Conservation (phyloP, 1,139 yeast species). For the Lodderomyces metapsilosis region DNA sequence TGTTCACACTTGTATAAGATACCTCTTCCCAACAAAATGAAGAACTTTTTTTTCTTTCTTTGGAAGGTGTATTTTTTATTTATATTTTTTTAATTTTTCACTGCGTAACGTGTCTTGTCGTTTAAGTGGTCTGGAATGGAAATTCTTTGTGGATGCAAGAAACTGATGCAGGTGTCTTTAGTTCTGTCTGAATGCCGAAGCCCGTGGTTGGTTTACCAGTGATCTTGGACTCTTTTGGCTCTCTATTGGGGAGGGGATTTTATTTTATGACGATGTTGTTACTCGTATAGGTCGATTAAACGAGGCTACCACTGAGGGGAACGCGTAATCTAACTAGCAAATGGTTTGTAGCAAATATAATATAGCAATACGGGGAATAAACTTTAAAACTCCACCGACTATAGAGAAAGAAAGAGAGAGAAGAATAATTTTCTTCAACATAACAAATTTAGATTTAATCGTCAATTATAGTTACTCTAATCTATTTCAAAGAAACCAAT, state of each 20-base stretch:
- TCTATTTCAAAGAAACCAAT: slow-evolving; percentile 81
- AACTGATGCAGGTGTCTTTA: too few species aligned
- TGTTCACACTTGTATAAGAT: too few species aligned
- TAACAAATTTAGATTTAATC: neutral
- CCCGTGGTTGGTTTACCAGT: too few species aligned
- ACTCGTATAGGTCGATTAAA: neutral
- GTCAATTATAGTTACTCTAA: too few species aligned
- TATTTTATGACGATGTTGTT: too few species aligned
- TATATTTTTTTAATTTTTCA: neutral
- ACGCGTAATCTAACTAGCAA: neutral
- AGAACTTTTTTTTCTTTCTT: neutral
- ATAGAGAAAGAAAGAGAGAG: neutral
- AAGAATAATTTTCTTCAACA: neutral
- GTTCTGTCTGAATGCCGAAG: too few species aligned
- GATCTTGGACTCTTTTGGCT: too few species aligned
- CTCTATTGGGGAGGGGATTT: too few species aligned
- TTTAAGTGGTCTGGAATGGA: too few species aligned
- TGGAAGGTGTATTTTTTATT: neutral
- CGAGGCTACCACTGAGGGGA: neutral
- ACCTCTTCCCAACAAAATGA: neutral
- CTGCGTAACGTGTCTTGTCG: too few species aligned
- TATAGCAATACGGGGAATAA: neutral
- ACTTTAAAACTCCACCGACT: neutral
- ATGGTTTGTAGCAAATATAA: neutral
- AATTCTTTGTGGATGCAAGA: too few species aligned